Conservation (phyloP, 768 basidiomycete species). For the Lactarius akahatsu region DNA sequence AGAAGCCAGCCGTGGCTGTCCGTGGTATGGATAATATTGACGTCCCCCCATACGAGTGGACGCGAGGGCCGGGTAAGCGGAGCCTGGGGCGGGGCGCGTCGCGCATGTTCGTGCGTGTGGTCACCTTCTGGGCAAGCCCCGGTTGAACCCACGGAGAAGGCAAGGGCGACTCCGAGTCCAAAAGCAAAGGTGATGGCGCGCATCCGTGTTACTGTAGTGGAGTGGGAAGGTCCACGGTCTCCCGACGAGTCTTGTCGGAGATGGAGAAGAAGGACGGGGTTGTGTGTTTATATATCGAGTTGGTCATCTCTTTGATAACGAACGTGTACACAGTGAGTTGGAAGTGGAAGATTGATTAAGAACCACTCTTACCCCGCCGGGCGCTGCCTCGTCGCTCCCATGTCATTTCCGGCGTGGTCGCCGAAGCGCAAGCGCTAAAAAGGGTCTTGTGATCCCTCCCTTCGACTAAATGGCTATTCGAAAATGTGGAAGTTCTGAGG, state of each 20-base stretch:
- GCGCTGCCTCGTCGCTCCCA: background rate
- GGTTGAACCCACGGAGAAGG: constrained; percentile 30
- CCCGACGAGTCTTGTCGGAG: background rate
- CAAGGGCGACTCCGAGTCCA: constrained; percentile 20
- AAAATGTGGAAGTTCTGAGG: too few relatives aligned
- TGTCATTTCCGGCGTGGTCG: too few relatives aligned
- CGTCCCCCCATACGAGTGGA: constrained; percentile 80
- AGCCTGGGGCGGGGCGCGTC: constrained; percentile 42
- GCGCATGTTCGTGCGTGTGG: constrained; percentile 37
- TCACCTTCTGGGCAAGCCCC: background rate
- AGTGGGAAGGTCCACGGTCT: background rate
- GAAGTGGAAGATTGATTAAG: background rate
- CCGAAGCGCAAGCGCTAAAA: too few relatives aligned
- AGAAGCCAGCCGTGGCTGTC: constrained; percentile 82
- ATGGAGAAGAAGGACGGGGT: background rate
- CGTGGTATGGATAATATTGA: constrained; percentile 86
- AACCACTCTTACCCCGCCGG: background rate
- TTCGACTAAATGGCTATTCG: too few relatives aligned
- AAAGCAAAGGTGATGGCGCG: constrained; percentile 9
- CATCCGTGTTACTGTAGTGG: background rate
- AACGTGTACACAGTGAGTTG: constrained; percentile 61
- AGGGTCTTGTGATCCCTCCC: too few relatives aligned
- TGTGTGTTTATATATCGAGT: background rate
- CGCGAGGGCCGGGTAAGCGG: constrained; percentile 59
- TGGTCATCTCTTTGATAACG: constrained; percentile 31